Evolutionary conservation across 1,284 basidiomycete genomes (phyloP).

Genomic region (Trametes pubescens): DNA sequence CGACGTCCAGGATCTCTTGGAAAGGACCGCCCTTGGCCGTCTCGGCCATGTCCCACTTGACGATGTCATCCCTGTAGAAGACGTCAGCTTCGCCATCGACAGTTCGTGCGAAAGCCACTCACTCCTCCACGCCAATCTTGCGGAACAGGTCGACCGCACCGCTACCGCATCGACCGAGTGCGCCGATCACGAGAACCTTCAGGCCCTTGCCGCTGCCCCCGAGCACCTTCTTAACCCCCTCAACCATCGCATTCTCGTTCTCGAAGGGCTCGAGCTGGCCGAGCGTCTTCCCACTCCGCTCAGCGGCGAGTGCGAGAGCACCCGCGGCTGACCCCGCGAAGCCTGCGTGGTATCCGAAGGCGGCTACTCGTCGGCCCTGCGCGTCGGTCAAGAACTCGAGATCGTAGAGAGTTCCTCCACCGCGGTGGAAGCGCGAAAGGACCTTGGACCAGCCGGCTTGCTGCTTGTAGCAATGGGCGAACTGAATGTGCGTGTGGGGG

Average conservation of each 20-base stretch:
- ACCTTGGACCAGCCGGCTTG: slow-evolving; percentile 95
- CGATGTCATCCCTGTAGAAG: slow-evolving; percentile 81
- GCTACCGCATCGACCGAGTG: slow-evolving; percentile 94
- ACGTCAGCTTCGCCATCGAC: slow-evolving; percentile 11
- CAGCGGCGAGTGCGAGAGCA: slow-evolving; percentile 82
- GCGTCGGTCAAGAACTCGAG: slow-evolving; percentile 95
- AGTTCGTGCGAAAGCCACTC: slow-evolving; percentile 39
- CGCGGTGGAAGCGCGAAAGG: slow-evolving; percentile 88
- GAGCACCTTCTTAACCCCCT: slow-evolving; percentile 72
- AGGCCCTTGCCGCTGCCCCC: slow-evolving; percentile 79
- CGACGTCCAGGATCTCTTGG: slow-evolving; percentile 94
- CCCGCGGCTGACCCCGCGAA: slow-evolving; percentile 98
- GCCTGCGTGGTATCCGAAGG: slow-evolving; percentile 98
- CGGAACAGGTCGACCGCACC: slow-evolving; percentile 96
- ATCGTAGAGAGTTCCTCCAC: slow-evolving; percentile 93
- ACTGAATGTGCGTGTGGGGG: slow-evolving; percentile 97
- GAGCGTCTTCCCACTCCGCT: slow-evolving; percentile 67
- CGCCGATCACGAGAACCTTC: slow-evolving; percentile 95
- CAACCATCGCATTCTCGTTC: slow-evolving; percentile 86
- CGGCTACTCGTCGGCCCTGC: slow-evolving; percentile 91
- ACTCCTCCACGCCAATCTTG: slow-evolving; percentile 94
- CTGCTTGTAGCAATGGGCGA: slow-evolving; percentile 98
- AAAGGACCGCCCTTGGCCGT: slow-evolving; percentile 98
- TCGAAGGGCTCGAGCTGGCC: slow-evolving; percentile 81
- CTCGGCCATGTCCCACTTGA: slow-evolving; percentile 98